Base-by-base conservation (phyloP, 768 basidiomycete genomes). In the Tulasnella sp. region DNA sequence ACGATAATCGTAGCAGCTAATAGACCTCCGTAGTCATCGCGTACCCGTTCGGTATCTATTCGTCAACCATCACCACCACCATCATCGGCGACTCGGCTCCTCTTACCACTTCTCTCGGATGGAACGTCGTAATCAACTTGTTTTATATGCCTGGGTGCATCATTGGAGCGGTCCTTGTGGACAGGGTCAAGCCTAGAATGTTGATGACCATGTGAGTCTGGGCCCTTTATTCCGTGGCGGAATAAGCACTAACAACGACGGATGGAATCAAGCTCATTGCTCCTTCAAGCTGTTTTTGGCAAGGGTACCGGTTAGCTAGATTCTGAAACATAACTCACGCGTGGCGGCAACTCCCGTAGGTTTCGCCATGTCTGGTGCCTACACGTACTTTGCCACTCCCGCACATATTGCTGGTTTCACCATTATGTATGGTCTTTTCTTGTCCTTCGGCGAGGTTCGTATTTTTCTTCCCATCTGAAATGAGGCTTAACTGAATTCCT, bases 341-440 rank as follows among this genome's bases (percentile, higher is more conserved):
- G 68, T 31, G 54, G 1, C 36, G 69, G 54, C 7, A 58, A 58
- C 22, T 8, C n/a, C 15, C 22, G 52, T 8, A 74, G 93, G 96
- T 7, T 97, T 97, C 84, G 88, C 94, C 82, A 93, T 98, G 91
- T 92, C 92, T 78, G 96, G 93, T 1, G 84, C 89, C 25, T 97
- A 96, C 83, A 80, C 78, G 34, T 84, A 85, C 52, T 64, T 25
- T 19, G 9, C 40, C 15, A 39, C 14, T 15, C 15, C 36, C 67
- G 5, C 36, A n/a, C 78, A 79, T 67, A 80, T 83, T 52, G 81
- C 81, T 12, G 81, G 81, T 34, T 84, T 85, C 74, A 81, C 82
- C 5, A 89, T 96, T 40, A 84, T 97, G 9, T 97, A 97, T 80
- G 96, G 96, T 17, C 89, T 97, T 70, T 97, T 97, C 88, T 81